phyloP scores from a whole-genome alignment of 192 early-diverging fungal genomes.

The Rhizophagus prolifer region DNA sequence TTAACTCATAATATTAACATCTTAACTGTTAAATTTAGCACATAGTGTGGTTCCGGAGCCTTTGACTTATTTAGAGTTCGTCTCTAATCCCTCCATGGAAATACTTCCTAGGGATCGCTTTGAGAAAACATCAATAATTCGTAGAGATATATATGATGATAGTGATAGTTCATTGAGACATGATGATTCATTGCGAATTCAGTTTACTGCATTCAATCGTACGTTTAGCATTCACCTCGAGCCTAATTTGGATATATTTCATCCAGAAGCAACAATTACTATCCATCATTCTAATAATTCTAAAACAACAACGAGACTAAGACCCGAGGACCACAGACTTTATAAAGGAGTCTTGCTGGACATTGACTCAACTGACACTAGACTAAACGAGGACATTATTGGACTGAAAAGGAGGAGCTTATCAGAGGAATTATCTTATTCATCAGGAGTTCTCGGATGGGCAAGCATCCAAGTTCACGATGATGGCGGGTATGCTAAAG shows the following conservation, averaged over 20 bases:
- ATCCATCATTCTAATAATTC: conserved; percentile 18
- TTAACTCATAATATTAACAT: neutral
- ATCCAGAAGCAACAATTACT: conserved; percentile 52
- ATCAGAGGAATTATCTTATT: conserved; percentile 40
- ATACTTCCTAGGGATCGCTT: neutral
- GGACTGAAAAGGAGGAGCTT: conserved; percentile 31
- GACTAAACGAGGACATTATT: conserved; percentile 32
- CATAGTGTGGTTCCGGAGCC: neutral
- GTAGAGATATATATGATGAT: neutral
- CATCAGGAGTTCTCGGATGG: conserved; percentile 55
- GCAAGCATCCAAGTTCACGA: conserved; percentile 50
- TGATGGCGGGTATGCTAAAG: conserved; percentile 31
- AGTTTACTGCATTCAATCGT: conserved; percentile 61
- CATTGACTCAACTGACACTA: conserved; percentile 33
- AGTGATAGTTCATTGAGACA: neutral
- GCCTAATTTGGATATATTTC: conserved; percentile 69
- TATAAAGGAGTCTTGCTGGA: conserved; percentile 53
- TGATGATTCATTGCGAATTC: conserved; percentile 57
- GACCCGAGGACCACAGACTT: conserved; percentile 49
- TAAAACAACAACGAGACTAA: conserved; percentile 28
- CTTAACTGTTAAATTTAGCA: neutral
- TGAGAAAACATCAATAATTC: neutral
- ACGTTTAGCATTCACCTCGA: conserved; percentile 65
- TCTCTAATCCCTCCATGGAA: neutral
- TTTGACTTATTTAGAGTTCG: conserved; percentile 12